phyloP scores from a whole-genome alignment of 305 asterid species.

The Fraxinus latifolia region DNA sequence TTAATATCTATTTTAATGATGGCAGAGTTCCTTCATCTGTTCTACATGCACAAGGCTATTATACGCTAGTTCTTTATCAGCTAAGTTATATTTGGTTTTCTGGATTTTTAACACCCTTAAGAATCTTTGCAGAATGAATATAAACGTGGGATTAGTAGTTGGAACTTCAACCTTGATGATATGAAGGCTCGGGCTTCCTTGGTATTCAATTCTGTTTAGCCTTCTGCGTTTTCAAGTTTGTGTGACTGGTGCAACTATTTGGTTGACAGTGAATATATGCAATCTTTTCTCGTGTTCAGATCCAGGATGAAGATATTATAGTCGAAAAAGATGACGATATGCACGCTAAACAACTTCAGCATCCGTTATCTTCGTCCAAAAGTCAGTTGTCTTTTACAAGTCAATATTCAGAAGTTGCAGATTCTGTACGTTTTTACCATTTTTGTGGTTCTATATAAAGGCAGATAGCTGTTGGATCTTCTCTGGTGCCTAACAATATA shows the following conservation, averaged over 20 bases:
- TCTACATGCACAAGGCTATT: background rate
- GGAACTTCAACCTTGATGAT: conserved; percentile 97
- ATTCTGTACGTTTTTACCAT: conserved; percentile 45
- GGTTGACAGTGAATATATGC: background rate
- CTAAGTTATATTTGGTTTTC: background rate
- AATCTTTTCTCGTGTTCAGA: conserved; percentile 35
- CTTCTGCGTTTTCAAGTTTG: background rate
- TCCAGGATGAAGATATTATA: conserved; percentile 73
- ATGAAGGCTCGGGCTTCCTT: conserved; percentile 94
- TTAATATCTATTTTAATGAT: background rate
- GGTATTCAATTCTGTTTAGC: conserved; percentile 46
- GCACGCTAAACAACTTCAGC: conserved; percentile 46
- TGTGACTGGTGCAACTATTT: background rate
- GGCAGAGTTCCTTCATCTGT: background rate
- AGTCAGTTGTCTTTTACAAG: conserved; percentile 63
- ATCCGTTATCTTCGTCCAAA: conserved; percentile 34
- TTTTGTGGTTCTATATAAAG: conserved; percentile 8
- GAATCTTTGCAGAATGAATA: conserved; percentile 71
- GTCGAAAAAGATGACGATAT: conserved; percentile 58
- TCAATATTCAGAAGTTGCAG: conserved; percentile 66
- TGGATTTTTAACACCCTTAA: conserved; percentile 9
- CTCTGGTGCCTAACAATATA: conserved; percentile 20
- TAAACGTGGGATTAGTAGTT: conserved; percentile 94
- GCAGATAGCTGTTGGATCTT: conserved; percentile 2
- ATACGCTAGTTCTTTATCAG: background rate